Evolutionary conservation across 1,284 basidiomycete species (phyloP).

Genomic region (Testicularia cyperi): DNA sequence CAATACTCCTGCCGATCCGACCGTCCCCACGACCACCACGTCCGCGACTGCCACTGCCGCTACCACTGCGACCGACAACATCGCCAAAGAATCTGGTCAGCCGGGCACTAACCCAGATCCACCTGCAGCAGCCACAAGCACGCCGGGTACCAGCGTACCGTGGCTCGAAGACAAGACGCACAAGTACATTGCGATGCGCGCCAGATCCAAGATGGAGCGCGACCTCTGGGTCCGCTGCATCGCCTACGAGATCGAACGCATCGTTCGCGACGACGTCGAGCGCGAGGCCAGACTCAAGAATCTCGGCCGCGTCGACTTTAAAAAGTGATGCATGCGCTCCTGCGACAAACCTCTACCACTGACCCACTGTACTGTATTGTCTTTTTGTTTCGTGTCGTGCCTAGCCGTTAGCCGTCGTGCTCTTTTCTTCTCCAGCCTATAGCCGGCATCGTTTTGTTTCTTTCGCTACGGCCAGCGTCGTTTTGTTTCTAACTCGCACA

Average conservation of each 20-base stretch:
- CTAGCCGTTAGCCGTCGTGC: too few relatives aligned
- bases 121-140: slow-evolving; percentile 1
- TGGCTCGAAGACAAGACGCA: slow-evolving; percentile 67
- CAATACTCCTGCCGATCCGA: slow-evolving; percentile 28
- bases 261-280: slow-evolving; percentile 59
- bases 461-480: too few relatives aligned
- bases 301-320: slow-evolving; percentile 30
- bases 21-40: slow-evolving; percentile 3
- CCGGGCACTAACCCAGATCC: slow-evolving; percentile 6
- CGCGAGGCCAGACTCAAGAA: slow-evolving; percentile 56
- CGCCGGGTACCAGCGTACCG: slow-evolving; percentile 61
- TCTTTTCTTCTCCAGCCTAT: too few relatives aligned
- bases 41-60: too few relatives aligned
- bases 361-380: too few relatives aligned
- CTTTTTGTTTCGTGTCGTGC: too few relatives aligned
- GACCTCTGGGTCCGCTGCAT: slow-evolving; percentile 86
- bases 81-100: too few relatives aligned
- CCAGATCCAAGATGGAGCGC: slow-evolving; percentile 75
- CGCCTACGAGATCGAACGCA: slow-evolving; percentile 77
- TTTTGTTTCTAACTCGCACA: too few relatives aligned
- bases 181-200: slow-evolving; percentile 70
- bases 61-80: too few relatives aligned
- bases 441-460: too few relatives aligned
- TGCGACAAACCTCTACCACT: too few relatives aligned
- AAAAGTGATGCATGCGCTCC: too few relatives aligned